Evolutionary conservation across 2,329 filamentous ascomycete genomes (phyloP).

Genomic region (Sporothrix brasiliensis): DNA sequence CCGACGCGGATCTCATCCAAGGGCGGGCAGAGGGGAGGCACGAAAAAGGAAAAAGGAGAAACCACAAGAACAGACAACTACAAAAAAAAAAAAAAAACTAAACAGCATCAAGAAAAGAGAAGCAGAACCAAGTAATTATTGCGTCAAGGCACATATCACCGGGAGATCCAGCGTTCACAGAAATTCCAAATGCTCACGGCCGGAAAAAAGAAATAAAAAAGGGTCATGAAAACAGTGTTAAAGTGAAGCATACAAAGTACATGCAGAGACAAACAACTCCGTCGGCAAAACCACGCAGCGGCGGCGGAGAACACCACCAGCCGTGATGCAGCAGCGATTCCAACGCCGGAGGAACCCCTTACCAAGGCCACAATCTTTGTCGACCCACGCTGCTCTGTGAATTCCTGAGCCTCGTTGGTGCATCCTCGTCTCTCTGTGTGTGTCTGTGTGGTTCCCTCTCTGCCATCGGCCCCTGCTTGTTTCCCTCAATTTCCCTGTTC

Average conservation of each 20-base stretch:
- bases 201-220: conserved; percentile 2
- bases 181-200: background rate
- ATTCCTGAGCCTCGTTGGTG: conserved; percentile 8
- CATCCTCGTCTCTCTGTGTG: background rate
- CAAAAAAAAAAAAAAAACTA: background rate
- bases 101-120: background rate
- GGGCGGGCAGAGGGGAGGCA: background rate
- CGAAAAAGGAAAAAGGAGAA: background rate
- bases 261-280: background rate
- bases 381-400: background rate
- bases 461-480: background rate
- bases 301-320: background rate
- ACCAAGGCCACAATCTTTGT: conserved; percentile 12
- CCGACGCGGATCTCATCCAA: conserved; percentile 8
- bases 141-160: background rate
- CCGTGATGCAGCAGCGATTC: conserved; percentile 19
- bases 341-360: conserved; percentile 13
- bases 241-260: background rate
- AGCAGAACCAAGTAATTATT: background rate
- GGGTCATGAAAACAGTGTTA: conserved; percentile 1
- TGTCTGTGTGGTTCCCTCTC: background rate
- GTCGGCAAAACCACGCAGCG: background rate
- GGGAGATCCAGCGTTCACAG: background rate
- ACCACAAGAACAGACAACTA: background rate
- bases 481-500: conserved; percentile 1